Base-by-base conservation (phyloP, 768 basidiomycete species). In the Amanita rubescens region DNA sequence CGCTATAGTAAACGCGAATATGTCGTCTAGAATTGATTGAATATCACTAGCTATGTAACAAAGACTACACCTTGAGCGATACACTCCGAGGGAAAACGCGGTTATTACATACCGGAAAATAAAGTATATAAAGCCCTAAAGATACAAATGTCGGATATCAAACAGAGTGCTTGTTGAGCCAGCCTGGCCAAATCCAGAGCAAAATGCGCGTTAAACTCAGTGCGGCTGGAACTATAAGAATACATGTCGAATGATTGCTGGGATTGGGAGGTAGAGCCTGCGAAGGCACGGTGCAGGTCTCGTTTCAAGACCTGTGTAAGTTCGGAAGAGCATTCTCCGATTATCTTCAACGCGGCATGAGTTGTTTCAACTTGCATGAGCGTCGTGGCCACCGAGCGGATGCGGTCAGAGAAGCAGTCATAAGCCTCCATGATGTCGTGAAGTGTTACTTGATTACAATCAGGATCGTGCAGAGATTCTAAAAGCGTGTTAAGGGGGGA, bases 371-470 rank as follows among this genome's bases (percentile, higher is more conserved):
- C 42, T 9, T 42, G 54, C 17, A 64, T 25, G 17, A 69, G 55
- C 12, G 37, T 30, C 25, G 59, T 53, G 24, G 63, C 59, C 30
- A 65, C 61, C 10, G 63, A 55, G 11, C 70, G 69, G 51, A 85
- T 65, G 24, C 78, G 73, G 25, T 65, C 63, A 0, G 75, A 73
- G 39, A 87, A 69, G 0, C 73, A 69, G 57, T 66, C 70, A 59
- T 87, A 87, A 10, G 85, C 82, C 61, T 87, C 83, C 37, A 75
- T 67, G 55, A 86, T 66, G 63, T 83, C 81, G 58, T 81, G 79
- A 24, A 69, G 53, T 1, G 76, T 70, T n/a, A 78, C 64, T 30
- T 63, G 60, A 33, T 69, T 63, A 35, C 52, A 57, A 6, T 67
- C 65, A 1, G 63, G 61, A 22, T 75, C 69, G n/a, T 67, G 62